phyloP scores from a whole-genome alignment of 305 asterid genomes.

The Fraxinus dipetala region DNA sequence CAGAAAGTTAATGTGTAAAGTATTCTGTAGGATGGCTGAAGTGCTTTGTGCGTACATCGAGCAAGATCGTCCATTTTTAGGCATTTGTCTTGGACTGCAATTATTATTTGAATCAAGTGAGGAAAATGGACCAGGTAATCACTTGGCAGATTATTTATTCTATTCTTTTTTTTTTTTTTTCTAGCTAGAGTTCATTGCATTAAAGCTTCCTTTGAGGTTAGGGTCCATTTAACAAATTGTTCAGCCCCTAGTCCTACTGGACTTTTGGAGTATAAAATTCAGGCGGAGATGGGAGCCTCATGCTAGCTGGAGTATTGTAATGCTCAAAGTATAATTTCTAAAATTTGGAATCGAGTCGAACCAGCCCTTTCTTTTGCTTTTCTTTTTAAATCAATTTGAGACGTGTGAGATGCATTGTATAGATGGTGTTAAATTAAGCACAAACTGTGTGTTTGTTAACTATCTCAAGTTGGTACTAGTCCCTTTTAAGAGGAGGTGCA shows the following conservation, averaged over 20 bases:
- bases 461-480: background rate
- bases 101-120: conserved; percentile 92
- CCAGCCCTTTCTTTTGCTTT: background rate
- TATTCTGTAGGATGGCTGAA: conserved; percentile 66
- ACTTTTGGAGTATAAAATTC: background rate
- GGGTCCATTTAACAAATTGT: background rate
- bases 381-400: background rate
- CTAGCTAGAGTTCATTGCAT: background rate
- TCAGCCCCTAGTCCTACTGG: background rate
- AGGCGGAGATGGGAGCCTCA: background rate
- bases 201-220: background rate
- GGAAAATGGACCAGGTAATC: conserved; percentile 87
- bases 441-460: background rate
- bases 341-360: background rate
- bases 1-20: conserved; percentile 1
- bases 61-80: conserved; percentile 93
- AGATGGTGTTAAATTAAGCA: background rate
- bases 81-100: conserved; percentile 96
- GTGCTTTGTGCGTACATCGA: conserved; percentile 76
- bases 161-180: background rate
- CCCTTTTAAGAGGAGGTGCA: background rate
- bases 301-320: background rate
- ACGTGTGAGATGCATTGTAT: background rate
- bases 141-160: background rate
- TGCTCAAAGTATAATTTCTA: background rate